Evolutionary conservation across 2,329 filamentous ascomycete species (phyloP), one percentile per base, ranked within the genome.

Genomic region (Samsoniella hepiali): DNA sequence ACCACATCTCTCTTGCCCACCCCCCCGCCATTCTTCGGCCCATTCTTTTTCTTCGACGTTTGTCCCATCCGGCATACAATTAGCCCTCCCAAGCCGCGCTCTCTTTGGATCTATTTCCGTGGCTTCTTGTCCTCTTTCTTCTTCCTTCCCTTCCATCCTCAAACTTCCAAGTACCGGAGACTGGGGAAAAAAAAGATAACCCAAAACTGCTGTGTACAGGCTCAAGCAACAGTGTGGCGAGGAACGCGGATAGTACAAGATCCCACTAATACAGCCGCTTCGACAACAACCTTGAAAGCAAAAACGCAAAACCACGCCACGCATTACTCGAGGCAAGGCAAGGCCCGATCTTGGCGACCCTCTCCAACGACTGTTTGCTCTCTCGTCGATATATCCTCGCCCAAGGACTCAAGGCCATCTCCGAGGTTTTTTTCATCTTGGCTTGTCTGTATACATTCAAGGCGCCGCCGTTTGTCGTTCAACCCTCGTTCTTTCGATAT

Each of bases 11-110:
- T 47, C 49, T 38, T 17, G n/a, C 42, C 10, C 56, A 29, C 9
- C 38, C 50, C 34, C 51, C 59, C 49, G 49, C 50, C 50, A 36
- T 54, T 9, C 22, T 54, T 38, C 51, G 50, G 58, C 31, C 58
- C 58, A 51, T 54, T 47, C 27, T 61, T 53, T 34, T 15, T 50
- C n/a, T 31, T 49, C 45, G 38, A 40, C 38, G 38, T 40, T 27
- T 22, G 22, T 22, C 8, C 34, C 40, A 8, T 34, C 8, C 8
- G 15, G 17, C 29, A 29, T 51, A 57, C 55, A 44, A 44, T 51
- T 51, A 51, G 49, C 17, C 22, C 49, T n/a, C 11, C 31, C 7
- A 51, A 17, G 13, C 49, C 31, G 13, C 31, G 11, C 15, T 51
- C 31, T 8, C 9, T 4, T 40, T 40, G 3, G 9, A 8, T 34